Evolutionary conservation across 2,329 filamentous ascomycete species (phyloP), one percentile per base, ranked within the genome.

Genomic region (Phaeosphaeria sp.): DNA sequence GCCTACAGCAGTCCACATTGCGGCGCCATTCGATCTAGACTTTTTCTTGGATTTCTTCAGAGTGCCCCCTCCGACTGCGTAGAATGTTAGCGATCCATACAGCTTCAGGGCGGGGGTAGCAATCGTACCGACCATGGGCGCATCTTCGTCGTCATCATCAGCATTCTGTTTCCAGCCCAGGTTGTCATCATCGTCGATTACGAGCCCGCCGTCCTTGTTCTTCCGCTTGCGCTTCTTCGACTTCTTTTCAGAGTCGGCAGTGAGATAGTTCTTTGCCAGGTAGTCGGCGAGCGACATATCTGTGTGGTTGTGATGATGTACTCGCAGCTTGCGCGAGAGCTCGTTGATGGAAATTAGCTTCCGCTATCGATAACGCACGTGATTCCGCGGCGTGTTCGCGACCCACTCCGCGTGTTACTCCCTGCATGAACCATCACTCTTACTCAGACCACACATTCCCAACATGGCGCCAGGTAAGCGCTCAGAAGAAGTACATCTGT

Each of bases 181-280:
- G 42, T 80, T 74, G 78, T 87, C 80, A 78, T 89, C 79, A 79
- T 88, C 72, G 77, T 79, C 72, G 78, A 80, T 80, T 48, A 74
- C 75, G 49, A 83, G 74, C 25, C 81, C 79, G 45, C 74, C 74
- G 53, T 76, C 72, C 51, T 77, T 74, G 49, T 74, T 72, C 53
- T 77, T 75, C 46, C 82, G 74, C 69, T 84, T 85, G 65, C 82
- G 80, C 76, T 85, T 85, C 67, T 84, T 85, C 25, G 78, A 76
- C 51, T 82, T 80, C 68, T 82, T 83, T 73, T 78, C 71, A 18
- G 76, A 70, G 65, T 90, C 87, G 42, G 89, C 87, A 1, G 85
- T 91, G 49, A 99, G 88, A 76, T 99, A 99, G 77, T 93, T 95
- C 62, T 92, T 90, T 39, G 94, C 93, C 36, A 99, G 87, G 73